These are phyloP conservation scores for Novymonas esmeraldas DNA, from an alignment of 208 protist species.

Conservation along the genomic window DNA sequence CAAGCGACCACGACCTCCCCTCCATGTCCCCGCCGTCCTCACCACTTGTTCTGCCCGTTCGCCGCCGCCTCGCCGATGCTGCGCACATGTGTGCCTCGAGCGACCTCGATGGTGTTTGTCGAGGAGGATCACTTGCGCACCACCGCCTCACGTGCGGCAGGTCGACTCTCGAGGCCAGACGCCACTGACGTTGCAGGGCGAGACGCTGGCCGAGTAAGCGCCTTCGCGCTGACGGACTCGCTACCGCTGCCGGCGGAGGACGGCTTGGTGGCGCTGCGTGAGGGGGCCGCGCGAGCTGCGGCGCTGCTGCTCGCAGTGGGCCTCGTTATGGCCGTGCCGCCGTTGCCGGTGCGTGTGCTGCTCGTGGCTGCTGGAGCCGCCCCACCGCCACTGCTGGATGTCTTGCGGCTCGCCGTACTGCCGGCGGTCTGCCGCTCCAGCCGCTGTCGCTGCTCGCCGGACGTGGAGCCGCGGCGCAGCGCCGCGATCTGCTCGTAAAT, in stretches of 20 bases:
- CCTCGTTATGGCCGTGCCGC: conserved; percentile 14
- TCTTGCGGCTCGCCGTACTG: conserved; percentile 18
- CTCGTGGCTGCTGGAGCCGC: not conserved
- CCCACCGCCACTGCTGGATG: conserved; percentile 19
- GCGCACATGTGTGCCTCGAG: too few species aligned
- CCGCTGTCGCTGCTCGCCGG: conserved; percentile 18
- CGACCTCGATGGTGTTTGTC: too few species aligned
- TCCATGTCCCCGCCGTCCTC: too few species aligned
- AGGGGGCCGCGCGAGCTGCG: not conserved
- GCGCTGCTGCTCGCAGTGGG: conserved; percentile 8
- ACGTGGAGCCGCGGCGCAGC: conserved; percentile 24
- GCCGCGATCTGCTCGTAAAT: conserved; percentile 92
- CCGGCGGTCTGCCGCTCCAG: conserved; percentile 8
- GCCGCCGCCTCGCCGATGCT: too few species aligned
- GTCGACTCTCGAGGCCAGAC: conserved; percentile 22
- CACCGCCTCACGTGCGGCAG: conserved; percentile 19
- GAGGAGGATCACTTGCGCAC: conserved; percentile 18
- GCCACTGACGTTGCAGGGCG: conserved; percentile 7
- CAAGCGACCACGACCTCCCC: too few species aligned
- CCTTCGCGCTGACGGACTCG: conserved; percentile 11
- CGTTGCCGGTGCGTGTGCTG: conserved; percentile 7
- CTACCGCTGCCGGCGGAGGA: not conserved
- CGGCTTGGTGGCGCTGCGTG: conserved; percentile 15
- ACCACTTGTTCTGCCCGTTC: too few species aligned
- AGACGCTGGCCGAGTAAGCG: conserved; percentile 13